A percentile compares a stretch with the other conserved stretches of the same genome.
Conservation (phyloP, 768 basidiomycete species). For the Hericium rajendrae region DNA sequence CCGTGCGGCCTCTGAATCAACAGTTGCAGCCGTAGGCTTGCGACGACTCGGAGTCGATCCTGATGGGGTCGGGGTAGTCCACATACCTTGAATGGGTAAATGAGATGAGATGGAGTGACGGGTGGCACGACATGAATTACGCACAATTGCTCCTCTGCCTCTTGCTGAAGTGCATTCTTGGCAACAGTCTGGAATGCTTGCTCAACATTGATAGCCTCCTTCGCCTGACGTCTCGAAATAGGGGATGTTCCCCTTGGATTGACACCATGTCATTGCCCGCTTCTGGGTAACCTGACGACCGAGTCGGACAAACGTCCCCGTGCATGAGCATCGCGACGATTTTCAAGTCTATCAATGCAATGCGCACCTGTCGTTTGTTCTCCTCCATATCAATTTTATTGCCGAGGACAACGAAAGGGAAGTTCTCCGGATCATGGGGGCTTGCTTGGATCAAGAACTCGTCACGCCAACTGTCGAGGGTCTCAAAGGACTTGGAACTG, state of each 20-base stretch:
- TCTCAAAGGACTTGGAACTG: conserved; percentile 96
- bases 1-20: conserved; percentile 25
- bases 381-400: conserved; percentile 99
- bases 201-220: conserved; percentile 99
- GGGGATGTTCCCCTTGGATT: conserved; percentile 98
- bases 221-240: conserved; percentile 99
- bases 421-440: conserved; percentile 98
- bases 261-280: conserved; percentile 99
- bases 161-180: conserved; percentile 98
- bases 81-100: conserved; percentile 56
- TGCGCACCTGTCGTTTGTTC: conserved; percentile 84
- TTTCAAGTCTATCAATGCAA: background rate
- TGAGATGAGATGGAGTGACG: conserved; percentile 7
- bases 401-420: conserved; percentile 98
- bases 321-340: background rate
- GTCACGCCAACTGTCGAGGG: conserved; percentile 97
- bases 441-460: conserved; percentile 99
- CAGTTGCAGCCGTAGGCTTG: conserved; percentile 93
- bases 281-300: conserved; percentile 85
- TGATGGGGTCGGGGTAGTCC: conserved; percentile 98
- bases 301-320: too few relatives aligned
- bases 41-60: conserved; percentile 86
- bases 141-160: conserved; percentile 91
- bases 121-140: conserved; percentile 16
- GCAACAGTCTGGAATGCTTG: conserved; percentile 99